Evolutionary conservation across 2,329 filamentous ascomycete species (phyloP), one percentile per base, ranked within the genome.

Genomic region (Graphium sp.): DNA sequence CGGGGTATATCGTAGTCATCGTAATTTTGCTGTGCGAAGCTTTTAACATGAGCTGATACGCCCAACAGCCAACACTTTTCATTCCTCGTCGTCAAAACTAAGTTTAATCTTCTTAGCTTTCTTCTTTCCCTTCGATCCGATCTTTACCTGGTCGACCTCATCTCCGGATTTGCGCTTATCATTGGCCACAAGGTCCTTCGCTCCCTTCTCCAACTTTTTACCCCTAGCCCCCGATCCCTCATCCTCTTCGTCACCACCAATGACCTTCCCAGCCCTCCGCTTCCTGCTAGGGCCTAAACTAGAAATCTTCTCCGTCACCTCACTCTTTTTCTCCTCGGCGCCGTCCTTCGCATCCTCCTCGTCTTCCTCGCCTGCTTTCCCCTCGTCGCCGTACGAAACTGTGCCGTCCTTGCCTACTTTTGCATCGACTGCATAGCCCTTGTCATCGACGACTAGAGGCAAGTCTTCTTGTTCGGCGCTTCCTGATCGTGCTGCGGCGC

Each of bases 381-480:
- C 18, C 4, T 22, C 21, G 4, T 18, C 26, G 14, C 14, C 21
- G n/a, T 28, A 12, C 22, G 13, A 22, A n/a, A 59, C 49, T 4
- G 35, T 43, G 6, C 60, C 60, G 34, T 64, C 57, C 24, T 46
- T 45, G 29, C 49, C 52, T 5, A 64, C 46, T 12, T 63, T 35
- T 40, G 69, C 39, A 52, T 49, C 26, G 18, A 75, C 63, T 18
- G 74, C 62, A 31, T 81, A 76, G 28, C 71, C 77, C 5, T 66
- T 60, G 44, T 83, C 79, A 38, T 87, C 68, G 4, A 89, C 69
- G 29, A 82, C 71, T 0, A 82, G 61, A 0, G 81, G 81, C 28
- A 62, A 74, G 46, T 87, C 80, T 39, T 87, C 80, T 9, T 76
- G 77, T 34, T 83, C 72, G 22, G 74, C 74, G 39, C 75, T 72